These are phyloP conservation scores for Naumovozyma baii DNA, from an alignment of 805 yeast genomes.

Conservation along the genomic window DNA sequence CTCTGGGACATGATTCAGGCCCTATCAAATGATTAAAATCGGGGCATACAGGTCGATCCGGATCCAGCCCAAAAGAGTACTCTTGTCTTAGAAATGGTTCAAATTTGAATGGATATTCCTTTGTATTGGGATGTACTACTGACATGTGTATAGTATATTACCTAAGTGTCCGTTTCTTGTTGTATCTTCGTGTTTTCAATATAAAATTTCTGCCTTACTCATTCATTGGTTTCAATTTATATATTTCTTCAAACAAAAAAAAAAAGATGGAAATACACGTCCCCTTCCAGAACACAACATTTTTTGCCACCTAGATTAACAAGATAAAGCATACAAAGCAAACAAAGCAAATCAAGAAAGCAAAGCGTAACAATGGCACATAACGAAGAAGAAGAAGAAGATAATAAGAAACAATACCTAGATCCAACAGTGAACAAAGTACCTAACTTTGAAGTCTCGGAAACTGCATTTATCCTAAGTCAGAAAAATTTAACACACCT, in stretches of 20 bases:
- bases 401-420: conserved; percentile 16
- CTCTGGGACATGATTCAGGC: conserved; percentile 61
- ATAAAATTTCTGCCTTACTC: background rate
- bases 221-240: background rate
- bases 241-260: background rate
- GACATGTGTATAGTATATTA: too few relatives aligned
- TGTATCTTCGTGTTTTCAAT: too few relatives aligned
- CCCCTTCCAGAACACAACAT: background rate
- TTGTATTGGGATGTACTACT: conserved; percentile 33
- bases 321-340: too few relatives aligned
- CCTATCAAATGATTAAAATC: conserved; percentile 41
- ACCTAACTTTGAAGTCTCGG: conserved; percentile 80
- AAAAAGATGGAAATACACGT: background rate
- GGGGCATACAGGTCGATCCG: conserved; percentile 75
- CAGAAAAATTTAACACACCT: conserved; percentile 19
- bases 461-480: conserved; percentile 58
- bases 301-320: conserved; percentile 2
- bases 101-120: conserved; percentile 47
- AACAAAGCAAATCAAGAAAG: background rate
- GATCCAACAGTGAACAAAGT: conserved; percentile 36
- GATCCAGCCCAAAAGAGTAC: conserved; percentile 73
- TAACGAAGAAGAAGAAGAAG: conserved; percentile 6
- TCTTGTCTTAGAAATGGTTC: conserved; percentile 78
- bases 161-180: too few relatives aligned
- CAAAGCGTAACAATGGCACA: conserved; percentile 1